Evolutionary conservation across 352 stramenopile genomes (phyloP), one percentile per base, ranked within the genome.

Genomic region (Pythium brassicae): DNA sequence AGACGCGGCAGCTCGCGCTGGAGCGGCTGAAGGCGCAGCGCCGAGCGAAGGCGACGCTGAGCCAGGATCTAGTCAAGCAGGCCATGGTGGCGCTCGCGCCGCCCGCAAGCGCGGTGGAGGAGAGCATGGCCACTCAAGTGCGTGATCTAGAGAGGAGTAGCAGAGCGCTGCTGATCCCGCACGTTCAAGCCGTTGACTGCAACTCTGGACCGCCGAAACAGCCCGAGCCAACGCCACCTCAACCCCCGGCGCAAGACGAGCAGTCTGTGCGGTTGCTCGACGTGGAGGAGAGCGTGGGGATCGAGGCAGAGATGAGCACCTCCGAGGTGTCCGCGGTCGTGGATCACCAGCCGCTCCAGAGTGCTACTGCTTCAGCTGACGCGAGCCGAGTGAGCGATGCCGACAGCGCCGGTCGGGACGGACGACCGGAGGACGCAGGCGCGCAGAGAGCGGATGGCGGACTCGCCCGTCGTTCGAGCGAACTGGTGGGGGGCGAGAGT

Each of bases 21-120:
- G 68, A 85, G 8, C 51, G 55, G 0, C 65, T 86, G 23, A 78
- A 75, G 53, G 51, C 59, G 8, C 62, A 69, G 17, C 50, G 60
- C 1, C 58, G 57, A 17, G 59, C 54, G 2, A 83, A 77, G 50
- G 79, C 70, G 2, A 51, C 72, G 39, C 48, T 48, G 4, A 87
- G 71, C 23, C 68, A 87, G 57, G 68, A 62, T 2, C 64, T 88
- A 14, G 73, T 87, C 22, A 66, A 61, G 11, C 72, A 83, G 57
- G 78, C 80, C 1, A 82, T 87, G 74, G 54, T 27, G 9, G 58
- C 65, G 0, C 71, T 76, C 29, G 27, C 43, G 0, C 39, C 53
- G 10, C 4, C 10, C 26, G 6, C 3, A 37, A 17, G 14, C 15
- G 15, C 25, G 20, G 22, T 11, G 4, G 22, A 19, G 4, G 14